Evolutionary conservation across 108 stramenopile species (phyloP), one percentile per base, ranked within the genome.

Genomic region (Nannochloropsis gaditana): DNA sequence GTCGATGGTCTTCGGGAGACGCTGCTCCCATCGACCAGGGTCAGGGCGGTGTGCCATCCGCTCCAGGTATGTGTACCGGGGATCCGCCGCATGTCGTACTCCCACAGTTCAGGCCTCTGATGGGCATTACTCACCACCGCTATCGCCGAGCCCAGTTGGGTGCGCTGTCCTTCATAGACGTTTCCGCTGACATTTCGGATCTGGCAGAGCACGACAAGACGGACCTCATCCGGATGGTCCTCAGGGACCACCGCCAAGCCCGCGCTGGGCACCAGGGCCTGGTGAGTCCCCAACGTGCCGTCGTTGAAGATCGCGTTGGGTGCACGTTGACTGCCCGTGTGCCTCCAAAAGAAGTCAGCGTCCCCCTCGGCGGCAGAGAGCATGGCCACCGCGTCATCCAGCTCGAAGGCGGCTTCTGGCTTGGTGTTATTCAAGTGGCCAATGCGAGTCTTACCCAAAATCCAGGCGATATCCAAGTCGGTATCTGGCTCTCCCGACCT

Each of bases 231-330:
- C 15, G 59, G 59, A n/a, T 73, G 59, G 15, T n/a, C 19, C 59
- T 73, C 59, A 73, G 59, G 59, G 2, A 73, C 59, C 59, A 73
- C 59, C 19, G 59, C 59, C 59, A 73, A 73, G 59, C 59, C 59
- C 59, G 59, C 59, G 19, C 2, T 73, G 59, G 59, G 59, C 3
- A 73, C 15, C 5, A 73, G 6, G 5, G 59, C n/a, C 59, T 73
- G 59, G n/a, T 73, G 19, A 15, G 59, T n/a, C 15, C 59, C 59
- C 59, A 73, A n/a, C 59, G 59, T 73, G 15, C 59, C 59, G n/a
- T 73, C 59, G n/a, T 73, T 73, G 15, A 73, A n/a, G 6, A 73
- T 6, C 15, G 59, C 15, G 19, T 15, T n/a, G 59, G 59, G 59
- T 2, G n/a, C n/a, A 73, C 59, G 19, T n/a, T 73, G 59, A 73